Evolutionary conservation across 2,329 filamentous ascomycete species (phyloP), one percentile per base, ranked within the genome.

Genomic region (Nigrospora sphaerica): DNA sequence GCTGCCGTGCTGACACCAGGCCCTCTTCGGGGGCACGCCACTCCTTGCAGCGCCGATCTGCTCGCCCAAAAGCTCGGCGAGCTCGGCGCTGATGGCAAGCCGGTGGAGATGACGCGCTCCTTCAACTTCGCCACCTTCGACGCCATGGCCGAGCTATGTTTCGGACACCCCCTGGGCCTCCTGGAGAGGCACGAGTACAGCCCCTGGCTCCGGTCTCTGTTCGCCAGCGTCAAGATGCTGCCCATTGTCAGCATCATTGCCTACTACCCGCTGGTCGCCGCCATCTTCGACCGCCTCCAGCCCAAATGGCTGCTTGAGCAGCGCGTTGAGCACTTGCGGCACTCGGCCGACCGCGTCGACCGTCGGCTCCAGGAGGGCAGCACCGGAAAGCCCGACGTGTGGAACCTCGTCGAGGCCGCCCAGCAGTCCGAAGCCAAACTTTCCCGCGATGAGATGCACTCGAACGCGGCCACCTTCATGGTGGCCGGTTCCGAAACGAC

Each of bases 31-130:
- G 23, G 23, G 23, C 23, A 9, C 6, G 23, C 23, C 7, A 5
- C n/a, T 11, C 12, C 13, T 28, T 12, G n/a, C 31, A 45, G 43
- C 32, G 61, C 63, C 23, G 57, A 66, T 36, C 49, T 67, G 18
- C 61, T 72, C 41, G 58, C 68, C 37, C 47, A 55, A 16, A 65
- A 62, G 39, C 52, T 72, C 34, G 55, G 55, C n/a, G 63, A 68
- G n/a, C 45, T 54, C 9, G 47, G 47, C 16, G 45, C 46, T 12
- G 40, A 42, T 1, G 45, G 44, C 3, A 41, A 41, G 14, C 42
- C 55, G 9, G 46, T 58, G 41, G 52, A 57, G 7, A 46, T 59
- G 46, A 49, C 47, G 3, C 47, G 46, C 19, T 41, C 50, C 46
- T 53, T 49, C 44, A 52, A 57, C 33, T 53, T 54, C 18, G 42